Evolutionary conservation across 1,284 basidiomycete genomes (phyloP), one percentile per base, ranked within the genome.

Genomic region (Apiotrichum mycotoxinovorans): DNA sequence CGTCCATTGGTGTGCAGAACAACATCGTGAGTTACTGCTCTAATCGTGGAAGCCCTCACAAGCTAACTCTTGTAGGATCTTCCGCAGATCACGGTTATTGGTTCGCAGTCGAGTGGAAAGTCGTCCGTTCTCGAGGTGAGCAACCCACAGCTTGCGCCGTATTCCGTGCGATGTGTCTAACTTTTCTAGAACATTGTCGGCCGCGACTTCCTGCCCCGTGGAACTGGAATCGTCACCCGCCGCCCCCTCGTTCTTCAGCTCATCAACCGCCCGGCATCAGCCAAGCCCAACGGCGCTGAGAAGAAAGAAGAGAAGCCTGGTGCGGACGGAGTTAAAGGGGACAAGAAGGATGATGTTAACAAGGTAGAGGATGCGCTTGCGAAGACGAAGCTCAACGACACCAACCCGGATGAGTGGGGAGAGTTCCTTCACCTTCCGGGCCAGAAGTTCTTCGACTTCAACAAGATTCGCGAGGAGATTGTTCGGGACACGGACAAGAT

Each of bases 401-500:
- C 87, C 73, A 96, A 93, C 75, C 81, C 85, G 58, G 86, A 96
- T 69, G 95, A 98, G 79, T 98, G 95, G 95, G 95, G 94, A 72
- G 95, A 98, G 79, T 98, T 98, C 82, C 80, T 98, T 44, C 92
- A 96, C 75, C 83, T 96, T 46, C 93, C 95, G 0, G 89, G 89
- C 55, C 90, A 98, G 79, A 98, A 98, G 79, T 96, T 98, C 80
- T 88, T 87, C 76, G 95, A 98, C 80, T 98, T 98, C 79, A 82
- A 85, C 80, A 95, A 96, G 82, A 96, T 98, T 72, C 83, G 94
- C 62, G 90, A 89, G 47, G 95, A 98, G 79, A 98, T 98, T 68
- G 84, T 97, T 34, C 86, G 87, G 60, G 95, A 98, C 74, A 98
- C 95, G 1, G 95, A 98, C 72, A 88, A 90, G 58, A 97, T 97